These are phyloP conservation scores for Lojkania enalia DNA, from an alignment of 2,329 filamentous ascomycete genomes.

Conservation along the genomic window DNA sequence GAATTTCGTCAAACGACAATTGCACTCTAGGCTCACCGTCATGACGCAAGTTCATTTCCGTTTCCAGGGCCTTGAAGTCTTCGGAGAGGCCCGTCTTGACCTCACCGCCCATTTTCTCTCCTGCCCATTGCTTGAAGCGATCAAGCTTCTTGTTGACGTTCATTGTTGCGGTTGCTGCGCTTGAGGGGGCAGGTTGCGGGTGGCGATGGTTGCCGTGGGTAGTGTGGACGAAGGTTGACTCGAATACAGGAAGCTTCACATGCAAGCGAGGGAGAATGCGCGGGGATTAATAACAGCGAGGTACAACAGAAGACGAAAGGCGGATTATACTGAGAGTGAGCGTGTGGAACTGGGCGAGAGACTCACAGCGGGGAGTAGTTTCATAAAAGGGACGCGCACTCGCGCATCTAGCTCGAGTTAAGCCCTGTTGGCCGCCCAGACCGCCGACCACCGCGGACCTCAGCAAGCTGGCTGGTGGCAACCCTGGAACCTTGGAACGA, in stretches of 20 bases:
- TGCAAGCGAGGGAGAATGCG: neutral
- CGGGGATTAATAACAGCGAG: neutral
- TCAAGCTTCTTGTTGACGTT: conserved; percentile 86
- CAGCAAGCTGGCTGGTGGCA: neutral
- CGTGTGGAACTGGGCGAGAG: neutral
- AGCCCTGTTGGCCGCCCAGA: neutral
- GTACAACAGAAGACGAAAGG: neutral
- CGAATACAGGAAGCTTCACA: too few species aligned
- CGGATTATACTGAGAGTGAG: neutral
- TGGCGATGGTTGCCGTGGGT: conserved; percentile 9
- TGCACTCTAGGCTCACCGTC: conserved; percentile 59
- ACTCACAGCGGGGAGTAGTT: conserved; percentile 3
- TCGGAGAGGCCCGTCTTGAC: conserved; percentile 84
- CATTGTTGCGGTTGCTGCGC: conserved; percentile 44
- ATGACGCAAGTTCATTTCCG: conserved; percentile 85
- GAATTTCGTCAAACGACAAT: neutral
- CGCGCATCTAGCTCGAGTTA: neutral
- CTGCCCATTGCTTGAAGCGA: conserved; percentile 96
- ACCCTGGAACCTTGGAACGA: neutral
- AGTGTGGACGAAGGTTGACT: conserved; percentile 5
- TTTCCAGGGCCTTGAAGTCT: conserved; percentile 86
- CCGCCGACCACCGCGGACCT: too few species aligned
- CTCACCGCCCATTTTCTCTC: conserved; percentile 93
- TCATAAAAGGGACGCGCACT: conserved; percentile 2
- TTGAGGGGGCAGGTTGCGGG: neutral